phyloP scores from a whole-genome alignment of 768 basidiomycete genomes.

The Phylloporus arenicola region DNA sequence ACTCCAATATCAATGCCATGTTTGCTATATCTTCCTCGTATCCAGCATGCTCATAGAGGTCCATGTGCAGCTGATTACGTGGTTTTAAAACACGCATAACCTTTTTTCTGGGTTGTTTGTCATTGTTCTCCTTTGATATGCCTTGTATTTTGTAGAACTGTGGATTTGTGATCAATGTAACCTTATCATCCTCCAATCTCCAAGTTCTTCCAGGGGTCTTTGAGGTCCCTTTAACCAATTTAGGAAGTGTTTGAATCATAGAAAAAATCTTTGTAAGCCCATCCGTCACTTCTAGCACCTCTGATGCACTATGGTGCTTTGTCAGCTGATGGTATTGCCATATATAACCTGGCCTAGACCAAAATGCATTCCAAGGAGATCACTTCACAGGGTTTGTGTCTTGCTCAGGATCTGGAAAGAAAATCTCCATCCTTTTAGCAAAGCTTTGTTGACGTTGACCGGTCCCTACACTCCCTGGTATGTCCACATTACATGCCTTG shows the following conservation, averaged over 20 bases:
- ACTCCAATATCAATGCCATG: no score
- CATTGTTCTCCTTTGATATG: background rate
- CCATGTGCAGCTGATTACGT: no score
- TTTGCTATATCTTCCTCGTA: no score
- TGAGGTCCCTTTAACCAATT: background rate
- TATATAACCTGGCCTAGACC: background rate
- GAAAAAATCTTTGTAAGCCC: slow-evolving; percentile 1
- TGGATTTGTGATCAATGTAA: background rate
- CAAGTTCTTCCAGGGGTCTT: background rate
- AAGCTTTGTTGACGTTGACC: background rate
- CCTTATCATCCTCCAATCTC: no score
- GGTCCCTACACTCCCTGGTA: no score
- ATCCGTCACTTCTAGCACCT: background rate
- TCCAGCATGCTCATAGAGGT: no score
- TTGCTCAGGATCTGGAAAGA: background rate
- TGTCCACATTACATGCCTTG: no score
- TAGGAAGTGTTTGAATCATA: background rate
- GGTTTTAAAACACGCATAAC: no score
- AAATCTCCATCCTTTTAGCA: background rate
- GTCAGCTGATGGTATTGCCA: slow-evolving; percentile 7
- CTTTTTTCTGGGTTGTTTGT: no score
- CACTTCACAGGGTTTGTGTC: background rate
- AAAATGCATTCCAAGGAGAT: background rate
- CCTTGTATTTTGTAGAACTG: background rate
- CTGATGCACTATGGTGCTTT: background rate